A percentile compares a stretch with the other conserved stretches of the same genome.
Conservation (phyloP, 768 basidiomycete genomes). For the Leccinum rimulosum region DNA sequence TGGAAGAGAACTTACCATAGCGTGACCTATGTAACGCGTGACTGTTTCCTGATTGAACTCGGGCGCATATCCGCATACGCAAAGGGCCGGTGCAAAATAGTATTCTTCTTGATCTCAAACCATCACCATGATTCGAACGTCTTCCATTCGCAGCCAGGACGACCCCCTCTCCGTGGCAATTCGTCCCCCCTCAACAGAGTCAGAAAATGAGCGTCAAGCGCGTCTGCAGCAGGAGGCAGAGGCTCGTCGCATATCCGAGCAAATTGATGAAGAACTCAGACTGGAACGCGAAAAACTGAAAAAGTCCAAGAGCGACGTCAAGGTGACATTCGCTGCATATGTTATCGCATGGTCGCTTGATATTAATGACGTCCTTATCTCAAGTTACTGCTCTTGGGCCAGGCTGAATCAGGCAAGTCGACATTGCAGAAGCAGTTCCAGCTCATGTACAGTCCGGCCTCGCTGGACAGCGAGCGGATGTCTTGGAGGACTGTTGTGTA, state of each 20-base stretch:
- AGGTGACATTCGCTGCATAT: slow-evolving; percentile 40
- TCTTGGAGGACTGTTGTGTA: slow-evolving; percentile 76
- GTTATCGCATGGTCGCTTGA: background rate
- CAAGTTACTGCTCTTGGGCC: slow-evolving; percentile 71
- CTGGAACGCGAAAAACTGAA: slow-evolving; percentile 64
- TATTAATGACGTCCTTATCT: slow-evolving; percentile 20
- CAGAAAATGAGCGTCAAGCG: slow-evolving; percentile 56
- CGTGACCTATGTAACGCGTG: slow-evolving; percentile 29
- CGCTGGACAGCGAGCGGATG: slow-evolving; percentile 63
- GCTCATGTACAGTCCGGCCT: slow-evolving; percentile 74
- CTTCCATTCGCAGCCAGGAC: slow-evolving; percentile 71
- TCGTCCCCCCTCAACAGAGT: slow-evolving; percentile 63
- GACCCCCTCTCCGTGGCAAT: slow-evolving; percentile 72
- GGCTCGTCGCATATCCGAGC: slow-evolving; percentile 72
- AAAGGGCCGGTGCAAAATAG: background rate
- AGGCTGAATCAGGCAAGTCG: slow-evolving; percentile 77
- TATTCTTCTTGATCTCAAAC: slow-evolving; percentile 25
- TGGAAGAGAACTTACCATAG: slow-evolving; percentile 26
- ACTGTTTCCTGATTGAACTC: slow-evolving; percentile 18
- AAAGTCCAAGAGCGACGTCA: slow-evolving; percentile 71
- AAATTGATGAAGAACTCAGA: slow-evolving; percentile 78
- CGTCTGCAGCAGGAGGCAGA: slow-evolving; percentile 69
- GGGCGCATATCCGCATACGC: background rate
- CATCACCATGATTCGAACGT: slow-evolving; percentile 57
- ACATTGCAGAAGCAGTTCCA: slow-evolving; percentile 79